These are phyloP conservation scores for Populus hybrid DNA, from an alignment of 441 rosid genomes.

Conservation along the genomic window DNA sequence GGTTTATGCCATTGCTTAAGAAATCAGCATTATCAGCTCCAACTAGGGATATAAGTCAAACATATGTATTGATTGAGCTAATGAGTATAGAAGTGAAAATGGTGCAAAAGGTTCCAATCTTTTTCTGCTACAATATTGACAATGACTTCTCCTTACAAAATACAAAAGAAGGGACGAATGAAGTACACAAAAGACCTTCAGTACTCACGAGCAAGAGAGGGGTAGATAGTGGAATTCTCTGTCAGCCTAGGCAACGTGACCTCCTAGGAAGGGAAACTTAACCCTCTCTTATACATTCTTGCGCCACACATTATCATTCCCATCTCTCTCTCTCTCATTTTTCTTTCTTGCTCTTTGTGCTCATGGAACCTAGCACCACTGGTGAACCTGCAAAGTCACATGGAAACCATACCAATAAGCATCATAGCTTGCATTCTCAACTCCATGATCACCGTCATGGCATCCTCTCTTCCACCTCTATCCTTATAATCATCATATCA, in stretches of 20 bases:
- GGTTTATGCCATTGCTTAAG: background rate
- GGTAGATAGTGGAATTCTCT: slow-evolving; percentile 4
- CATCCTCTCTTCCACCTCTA: slow-evolving; percentile 41
- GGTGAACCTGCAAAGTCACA: slow-evolving; percentile 21
- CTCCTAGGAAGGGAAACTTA: slow-evolving; percentile 23
- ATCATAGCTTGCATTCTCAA: slow-evolving; percentile 28
- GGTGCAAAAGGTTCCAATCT: slow-evolving; percentile 27
- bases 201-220: slow-evolving; percentile 24
- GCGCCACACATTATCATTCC: slow-evolving; percentile 9
- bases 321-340: slow-evolving; percentile 11
- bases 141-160: slow-evolving; percentile 44
- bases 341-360: slow-evolving; percentile 20
- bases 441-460: slow-evolving; percentile 27
- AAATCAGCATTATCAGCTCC: background rate
- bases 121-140: slow-evolving; percentile 34
- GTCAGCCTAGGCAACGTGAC: slow-evolving; percentile 19
- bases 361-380: slow-evolving; percentile 46
- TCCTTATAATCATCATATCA: slow-evolving; percentile 44
- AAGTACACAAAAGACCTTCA: slow-evolving; percentile 26
- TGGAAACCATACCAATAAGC: slow-evolving; percentile 24
- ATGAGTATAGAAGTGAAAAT: background rate
- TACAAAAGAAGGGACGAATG: slow-evolving; percentile 47
- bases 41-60: background rate
- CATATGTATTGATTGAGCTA: background rate
- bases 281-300: slow-evolving; percentile 10